These are phyloP conservation scores for Phanerodontia chrysosporium DNA, from an alignment of 768 basidiomycete species.

Conservation along the genomic window DNA sequence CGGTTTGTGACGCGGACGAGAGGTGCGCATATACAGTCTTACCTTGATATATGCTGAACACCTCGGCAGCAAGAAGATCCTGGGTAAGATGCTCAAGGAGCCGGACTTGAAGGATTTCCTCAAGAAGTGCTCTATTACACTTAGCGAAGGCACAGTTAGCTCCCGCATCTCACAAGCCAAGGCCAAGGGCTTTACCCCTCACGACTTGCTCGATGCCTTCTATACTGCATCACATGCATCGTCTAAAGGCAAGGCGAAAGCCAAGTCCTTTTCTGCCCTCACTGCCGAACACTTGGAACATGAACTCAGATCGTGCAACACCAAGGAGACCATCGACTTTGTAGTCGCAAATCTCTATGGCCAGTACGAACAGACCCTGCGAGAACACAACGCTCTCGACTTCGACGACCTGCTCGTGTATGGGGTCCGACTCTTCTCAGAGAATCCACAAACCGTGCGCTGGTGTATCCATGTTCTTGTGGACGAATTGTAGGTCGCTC, in stretches of 20 bases:
- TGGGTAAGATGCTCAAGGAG: conserved; percentile 30
- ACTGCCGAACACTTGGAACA: neutral
- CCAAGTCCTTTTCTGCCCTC: neutral
- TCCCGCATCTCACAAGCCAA: conserved; percentile 71
- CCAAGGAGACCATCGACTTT: conserved; percentile 1
- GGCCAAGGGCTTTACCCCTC: conserved; percentile 54
- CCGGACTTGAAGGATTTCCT: conserved; percentile 31
- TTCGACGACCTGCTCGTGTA: conserved; percentile 83
- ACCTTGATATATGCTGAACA: neutral
- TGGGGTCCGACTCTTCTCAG: conserved; percentile 60
- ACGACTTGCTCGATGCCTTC: conserved; percentile 32
- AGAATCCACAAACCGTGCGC: conserved; percentile 41
- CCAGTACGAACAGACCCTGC: conserved; percentile 61
- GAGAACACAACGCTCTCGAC: conserved; percentile 68
- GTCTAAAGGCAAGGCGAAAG: neutral
- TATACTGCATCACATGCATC: neutral
- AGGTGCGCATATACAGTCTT: conserved; percentile 40
- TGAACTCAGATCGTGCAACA: neutral
- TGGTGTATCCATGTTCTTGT: conserved; percentile 73
- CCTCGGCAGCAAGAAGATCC: conserved; percentile 58
- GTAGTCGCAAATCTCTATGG: conserved; percentile 41
- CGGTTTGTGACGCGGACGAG: conserved; percentile 78
- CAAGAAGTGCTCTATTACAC: conserved; percentile 45
- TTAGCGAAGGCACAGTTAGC: conserved; percentile 52
- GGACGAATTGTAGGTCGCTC: conserved; percentile 68